Evolutionary conservation across 1,139 yeast species (phyloP).

Genomic region (Debaryomyces udenii): DNA sequence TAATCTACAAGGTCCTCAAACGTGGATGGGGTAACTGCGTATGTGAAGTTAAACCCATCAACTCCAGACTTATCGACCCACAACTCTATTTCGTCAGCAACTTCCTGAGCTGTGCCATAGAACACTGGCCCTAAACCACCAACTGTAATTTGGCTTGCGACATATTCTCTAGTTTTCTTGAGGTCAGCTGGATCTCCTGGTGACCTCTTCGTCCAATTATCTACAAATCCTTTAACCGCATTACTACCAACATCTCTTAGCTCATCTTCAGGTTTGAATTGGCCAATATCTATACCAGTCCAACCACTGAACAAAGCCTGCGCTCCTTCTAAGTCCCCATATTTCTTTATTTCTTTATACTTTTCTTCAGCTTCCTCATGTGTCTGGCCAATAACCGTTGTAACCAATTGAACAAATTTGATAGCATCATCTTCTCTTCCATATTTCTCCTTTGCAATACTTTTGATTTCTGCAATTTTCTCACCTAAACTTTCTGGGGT

Average conservation of each 20-base stretch:
- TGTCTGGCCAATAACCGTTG: slow-evolving; percentile 38
- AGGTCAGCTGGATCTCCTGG: slow-evolving; percentile 29
- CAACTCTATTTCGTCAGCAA: slow-evolving; percentile 32
- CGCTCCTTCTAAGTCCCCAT: slow-evolving; percentile 44
- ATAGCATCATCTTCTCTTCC: slow-evolving; percentile 39
- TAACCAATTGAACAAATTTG: slow-evolving; percentile 36
- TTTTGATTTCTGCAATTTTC: slow-evolving; percentile 32
- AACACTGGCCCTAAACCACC: slow-evolving; percentile 35
- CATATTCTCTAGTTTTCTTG: slow-evolving; percentile 30
- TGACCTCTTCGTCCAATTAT: slow-evolving; percentile 33
- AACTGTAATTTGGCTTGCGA: slow-evolving; percentile 31
- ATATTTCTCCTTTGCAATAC: slow-evolving; percentile 30
- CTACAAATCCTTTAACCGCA: slow-evolving; percentile 33
- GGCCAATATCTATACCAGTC: slow-evolving; percentile 39
- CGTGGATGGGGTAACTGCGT: slow-evolving; percentile 29
- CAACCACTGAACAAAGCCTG: slow-evolving; percentile 41
- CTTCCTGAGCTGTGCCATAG: slow-evolving; percentile 26
- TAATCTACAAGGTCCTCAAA: slow-evolving; percentile 33
- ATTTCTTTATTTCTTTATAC: slow-evolving; percentile 30
- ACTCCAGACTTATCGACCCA: slow-evolving; percentile 35
- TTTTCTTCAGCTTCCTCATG: slow-evolving; percentile 38
- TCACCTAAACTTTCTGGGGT: slow-evolving; percentile 32
- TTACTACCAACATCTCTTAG: slow-evolving; percentile 30
- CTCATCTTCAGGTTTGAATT: slow-evolving; percentile 33
- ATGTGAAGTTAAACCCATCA: slow-evolving; percentile 35